Conservation (phyloP, 768 basidiomycete genomes). For the Hericium alpestre region DNA sequence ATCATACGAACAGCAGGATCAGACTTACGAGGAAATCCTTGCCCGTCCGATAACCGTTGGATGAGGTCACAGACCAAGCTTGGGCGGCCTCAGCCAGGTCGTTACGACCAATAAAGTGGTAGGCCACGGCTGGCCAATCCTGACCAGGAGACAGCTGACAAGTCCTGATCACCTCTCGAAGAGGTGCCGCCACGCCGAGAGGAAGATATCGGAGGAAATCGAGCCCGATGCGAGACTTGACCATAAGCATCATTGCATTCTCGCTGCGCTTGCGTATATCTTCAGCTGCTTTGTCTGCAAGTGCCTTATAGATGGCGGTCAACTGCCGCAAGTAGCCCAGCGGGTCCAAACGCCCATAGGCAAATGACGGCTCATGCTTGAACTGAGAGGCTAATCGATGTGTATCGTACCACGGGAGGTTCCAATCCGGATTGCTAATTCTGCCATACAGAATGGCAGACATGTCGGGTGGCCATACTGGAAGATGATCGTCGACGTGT, state of each 20-base stretch:
- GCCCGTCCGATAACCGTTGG: conserved; percentile 44
- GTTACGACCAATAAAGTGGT: conserved; percentile 58
- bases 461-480: conserved; percentile 72
- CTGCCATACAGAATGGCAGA: conserved; percentile 50
- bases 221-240: conserved; percentile 34
- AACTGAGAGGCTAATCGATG: conserved; percentile 35
- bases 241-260: conserved; percentile 46
- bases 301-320: conserved; percentile 43
- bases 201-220: conserved; percentile 49
- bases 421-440: conserved; percentile 59
- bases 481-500: conserved; percentile 57
- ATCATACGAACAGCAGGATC: background rate
- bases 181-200: conserved; percentile 62
- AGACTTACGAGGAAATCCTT: conserved; percentile 48
- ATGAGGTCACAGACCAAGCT: conserved; percentile 34
- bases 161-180: conserved; percentile 76
- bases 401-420: conserved; percentile 32
- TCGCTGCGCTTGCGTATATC: conserved; percentile 59
- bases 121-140: conserved; percentile 63
- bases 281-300: conserved; percentile 42
- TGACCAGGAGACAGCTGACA: conserved; percentile 72
- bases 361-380: conserved; percentile 41
- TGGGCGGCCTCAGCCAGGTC: conserved; percentile 63
- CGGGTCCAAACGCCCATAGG: conserved; percentile 54
- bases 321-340: conserved; percentile 43